Conservation (phyloP, 345 rosid species). For the Arabidopsis thaliana region TAIR10.1 NC_003076.8:23376501-23377000, state of each 20-base stretch:
- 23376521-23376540: slow-evolving; percentile 78
- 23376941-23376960: slow-evolving; percentile 5
- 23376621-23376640: slow-evolving; percentile 70
- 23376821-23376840: slow-evolving; percentile 41
- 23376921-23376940: slow-evolving; percentile 21
- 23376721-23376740: slow-evolving; percentile 93
- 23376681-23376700: slow-evolving; percentile 70
- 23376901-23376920: slow-evolving; percentile 29
- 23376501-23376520: slow-evolving; percentile 58
- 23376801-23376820: slow-evolving; percentile 19
- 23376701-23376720: slow-evolving; percentile 91
- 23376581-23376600: slow-evolving; percentile 78
- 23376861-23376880: slow-evolving; percentile 23
- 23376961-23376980: slow-evolving; percentile 22
- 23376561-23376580: slow-evolving; percentile 80
- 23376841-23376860: slow-evolving; percentile 32
- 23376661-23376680: slow-evolving; percentile 92
- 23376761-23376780: slow-evolving; percentile 1
- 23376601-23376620: slow-evolving; percentile 80
- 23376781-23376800: slow-evolving; percentile 23
- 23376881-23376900: slow-evolving; percentile 33
- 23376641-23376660: slow-evolving; percentile 72
- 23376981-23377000: slow-evolving; percentile 22
- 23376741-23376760: slow-evolving; percentile 15
- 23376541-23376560: slow-evolving; percentile 76